phyloP scores from a whole-genome alignment of 2,329 filamentous ascomycete species.

The Colletotrichum australisinense region DNA sequence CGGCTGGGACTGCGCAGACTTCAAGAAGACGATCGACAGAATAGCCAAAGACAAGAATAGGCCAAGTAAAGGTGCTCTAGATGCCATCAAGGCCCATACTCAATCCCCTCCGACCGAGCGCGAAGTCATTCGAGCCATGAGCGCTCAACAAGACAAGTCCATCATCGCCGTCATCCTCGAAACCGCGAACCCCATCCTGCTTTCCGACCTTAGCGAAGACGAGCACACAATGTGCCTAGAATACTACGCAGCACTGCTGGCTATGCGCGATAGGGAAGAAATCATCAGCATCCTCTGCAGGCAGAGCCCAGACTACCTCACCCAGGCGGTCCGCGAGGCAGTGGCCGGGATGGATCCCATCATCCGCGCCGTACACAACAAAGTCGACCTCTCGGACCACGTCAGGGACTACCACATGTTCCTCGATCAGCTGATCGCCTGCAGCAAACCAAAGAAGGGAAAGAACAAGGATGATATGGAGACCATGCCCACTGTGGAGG shows the following conservation, averaged over 20 bases:
- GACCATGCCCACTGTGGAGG: slow-evolving; percentile 69
- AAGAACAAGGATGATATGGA: slow-evolving; percentile 46
- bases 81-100: slow-evolving; percentile 70
- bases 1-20: slow-evolving; percentile 78
- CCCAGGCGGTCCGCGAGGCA: slow-evolving; percentile 71
- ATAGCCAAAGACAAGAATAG: slow-evolving; percentile 72
- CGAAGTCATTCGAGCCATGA: slow-evolving; percentile 67
- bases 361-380: slow-evolving; percentile 77
- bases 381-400: slow-evolving; percentile 77
- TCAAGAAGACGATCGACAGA: slow-evolving; percentile 72
- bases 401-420: slow-evolving; percentile 76
- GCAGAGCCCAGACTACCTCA: slow-evolving; percentile 78
- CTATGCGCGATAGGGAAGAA: slow-evolving; percentile 78
- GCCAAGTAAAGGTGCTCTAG: slow-evolving; percentile 70
- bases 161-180: slow-evolving; percentile 76
- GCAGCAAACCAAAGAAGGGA: slow-evolving; percentile 57
- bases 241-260: slow-evolving; percentile 78
- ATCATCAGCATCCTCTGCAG: slow-evolving; percentile 76
- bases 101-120: slow-evolving; percentile 65
- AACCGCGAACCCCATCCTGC: slow-evolving; percentile 57
- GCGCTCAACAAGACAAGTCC: slow-evolving; percentile 62
- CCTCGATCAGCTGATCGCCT: slow-evolving; percentile 76
- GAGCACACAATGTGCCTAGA: slow-evolving; percentile 75
- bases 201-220: slow-evolving; percentile 61
- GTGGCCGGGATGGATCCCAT: slow-evolving; percentile 79